Conservation (phyloP, 2,329 filamentous ascomycete species). For the Cercospora berteroae region DNA sequence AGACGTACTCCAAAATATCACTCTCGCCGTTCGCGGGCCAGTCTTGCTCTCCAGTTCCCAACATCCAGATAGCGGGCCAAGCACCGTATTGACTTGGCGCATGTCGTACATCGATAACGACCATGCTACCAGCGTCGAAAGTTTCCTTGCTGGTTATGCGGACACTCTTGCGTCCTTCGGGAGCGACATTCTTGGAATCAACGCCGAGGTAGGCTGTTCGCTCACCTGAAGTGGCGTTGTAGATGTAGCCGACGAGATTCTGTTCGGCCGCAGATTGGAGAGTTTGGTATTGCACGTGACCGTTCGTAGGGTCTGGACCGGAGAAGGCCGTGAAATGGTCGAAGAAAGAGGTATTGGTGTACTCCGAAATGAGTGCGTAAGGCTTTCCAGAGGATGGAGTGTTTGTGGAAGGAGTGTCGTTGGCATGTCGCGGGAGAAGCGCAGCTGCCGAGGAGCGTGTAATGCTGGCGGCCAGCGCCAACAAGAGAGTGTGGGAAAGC, state of each 20-base stretch:
- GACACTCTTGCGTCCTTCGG: slow-evolving; percentile 46
- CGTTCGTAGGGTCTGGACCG: slow-evolving; percentile 46
- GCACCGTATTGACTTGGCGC: slow-evolving; percentile 53
- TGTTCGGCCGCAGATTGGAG: slow-evolving; percentile 38
- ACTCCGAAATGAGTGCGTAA: slow-evolving; percentile 35
- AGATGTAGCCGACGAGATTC: slow-evolving; percentile 43
- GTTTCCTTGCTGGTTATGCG: slow-evolving; percentile 48
- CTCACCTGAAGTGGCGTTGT: slow-evolving; percentile 34
- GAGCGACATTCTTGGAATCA: slow-evolving; percentile 39
- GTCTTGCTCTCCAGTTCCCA: slow-evolving; percentile 29
- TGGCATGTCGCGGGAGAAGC: slow-evolving; percentile 12
- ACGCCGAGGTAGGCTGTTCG: slow-evolving; percentile 48
- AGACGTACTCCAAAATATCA: slow-evolving; percentile 51
- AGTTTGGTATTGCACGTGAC: slow-evolving; percentile 31
- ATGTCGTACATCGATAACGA: slow-evolving; percentile 52
- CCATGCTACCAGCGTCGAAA: slow-evolving; percentile 50
- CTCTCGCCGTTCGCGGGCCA: slow-evolving; percentile 48
- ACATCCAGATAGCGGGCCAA: slow-evolving; percentile 52
- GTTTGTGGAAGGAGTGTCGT: not conserved
- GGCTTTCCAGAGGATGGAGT: slow-evolving; percentile 8
- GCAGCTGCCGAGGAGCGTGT: slow-evolving; percentile 12
- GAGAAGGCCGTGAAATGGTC: slow-evolving; percentile 47
- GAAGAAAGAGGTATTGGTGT: slow-evolving; percentile 43
- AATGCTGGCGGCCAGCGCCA: slow-evolving; percentile 15
- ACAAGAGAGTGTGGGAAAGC: not conserved